Evolutionary conservation across 306 rosid genomes (phyloP).

Genomic region (Corylus avellana): DNA sequence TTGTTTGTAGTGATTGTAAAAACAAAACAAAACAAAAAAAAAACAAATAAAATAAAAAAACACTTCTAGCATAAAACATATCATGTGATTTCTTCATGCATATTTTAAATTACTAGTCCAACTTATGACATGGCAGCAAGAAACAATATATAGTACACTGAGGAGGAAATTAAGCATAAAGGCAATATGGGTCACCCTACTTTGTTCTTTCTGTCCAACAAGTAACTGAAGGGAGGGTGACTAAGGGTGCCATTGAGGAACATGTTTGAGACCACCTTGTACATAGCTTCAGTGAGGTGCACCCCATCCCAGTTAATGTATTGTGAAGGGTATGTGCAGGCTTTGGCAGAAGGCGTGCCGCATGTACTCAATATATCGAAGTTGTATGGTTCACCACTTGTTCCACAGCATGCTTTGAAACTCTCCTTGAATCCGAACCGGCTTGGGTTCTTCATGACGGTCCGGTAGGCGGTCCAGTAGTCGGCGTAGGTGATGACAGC

Average conservation of each 20-base stretch:
- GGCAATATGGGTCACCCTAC: slow-evolving; percentile 33
- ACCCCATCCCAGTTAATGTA: slow-evolving; percentile 97
- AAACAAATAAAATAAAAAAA: too few relatives aligned
- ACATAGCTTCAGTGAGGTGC: slow-evolving; percentile 96
- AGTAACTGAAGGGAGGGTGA: slow-evolving; percentile 64
- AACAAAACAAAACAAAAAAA: too few relatives aligned
- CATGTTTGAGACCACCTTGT: slow-evolving; percentile 68
- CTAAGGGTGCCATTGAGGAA: slow-evolving; percentile 62
- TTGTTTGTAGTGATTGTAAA: too few relatives aligned
- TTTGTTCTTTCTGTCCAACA: slow-evolving; percentile 55
- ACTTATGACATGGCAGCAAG: slow-evolving; percentile 1
- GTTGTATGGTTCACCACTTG: slow-evolving; percentile 66
- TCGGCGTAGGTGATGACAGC: slow-evolving; percentile 73
- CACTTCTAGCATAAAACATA: slow-evolving; percentile 3
- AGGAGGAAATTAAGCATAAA: neutral
- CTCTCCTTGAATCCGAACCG: slow-evolving; percentile 60
- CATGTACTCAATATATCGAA: slow-evolving; percentile 53
- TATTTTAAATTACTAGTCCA: slow-evolving; percentile 7
- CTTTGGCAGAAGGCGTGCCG: slow-evolving; percentile 56
- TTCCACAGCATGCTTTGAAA: slow-evolving; percentile 78
- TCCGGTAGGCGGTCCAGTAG: slow-evolving; percentile 68
- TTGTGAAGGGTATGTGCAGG: slow-evolving; percentile 57
- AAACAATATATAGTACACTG: neutral
- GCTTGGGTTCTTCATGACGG: slow-evolving; percentile 55
- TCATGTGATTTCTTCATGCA: slow-evolving; percentile 6